Evolutionary conservation across 306 rosid genomes (phyloP), one percentile per base, ranked within the genome.

Genomic region (Bauhinia variegata): DNA sequence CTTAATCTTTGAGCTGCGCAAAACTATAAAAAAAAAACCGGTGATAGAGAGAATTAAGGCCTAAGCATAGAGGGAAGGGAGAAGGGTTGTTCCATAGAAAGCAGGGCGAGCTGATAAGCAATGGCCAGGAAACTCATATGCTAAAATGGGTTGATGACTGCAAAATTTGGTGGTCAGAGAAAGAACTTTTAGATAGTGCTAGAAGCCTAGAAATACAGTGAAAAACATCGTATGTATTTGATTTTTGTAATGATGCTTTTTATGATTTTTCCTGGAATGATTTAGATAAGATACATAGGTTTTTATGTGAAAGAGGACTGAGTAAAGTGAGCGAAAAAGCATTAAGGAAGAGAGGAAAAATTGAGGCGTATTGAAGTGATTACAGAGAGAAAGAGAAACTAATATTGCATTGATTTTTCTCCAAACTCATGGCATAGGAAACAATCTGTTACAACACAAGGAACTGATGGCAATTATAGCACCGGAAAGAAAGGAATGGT

Each of bases 1-100:
- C 41, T 48, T 34, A 0, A 30, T 63, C 31, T 69, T 65, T 70
- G 67, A 59, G 67, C 57, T 36, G n/a, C 64, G 70, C 13, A 17
- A 34, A 57, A 38, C 46, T 6, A 11, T 54, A 43, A 56, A 50
- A 63, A 34, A 14, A 5, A n/a, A 9, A 2, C 3, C 36, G 68
- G 30, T 28, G 62, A 60, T 36, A 36, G 41, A 36, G 41, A 36
- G 41, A 36, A 5, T 60, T 71, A 5, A 49, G 10, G 23, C 38
- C 18, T 46, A 8, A 57, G 1, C 19, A 33, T 56, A 58, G 68
- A 28, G 57, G 28, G 61, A 55, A 8, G 41, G 41, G 41, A 1
- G 9, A 36, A 36, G 5, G 41, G 2, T 36, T 36, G 41, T 2
- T 5, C 41, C 6, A 36, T 0, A 5, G 41, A 36, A 36, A 36